Evolutionary conservation across 352 stramenopile species (phyloP), one percentile per base, ranked within the genome.

Genomic region (Pythium biforme): DNA sequence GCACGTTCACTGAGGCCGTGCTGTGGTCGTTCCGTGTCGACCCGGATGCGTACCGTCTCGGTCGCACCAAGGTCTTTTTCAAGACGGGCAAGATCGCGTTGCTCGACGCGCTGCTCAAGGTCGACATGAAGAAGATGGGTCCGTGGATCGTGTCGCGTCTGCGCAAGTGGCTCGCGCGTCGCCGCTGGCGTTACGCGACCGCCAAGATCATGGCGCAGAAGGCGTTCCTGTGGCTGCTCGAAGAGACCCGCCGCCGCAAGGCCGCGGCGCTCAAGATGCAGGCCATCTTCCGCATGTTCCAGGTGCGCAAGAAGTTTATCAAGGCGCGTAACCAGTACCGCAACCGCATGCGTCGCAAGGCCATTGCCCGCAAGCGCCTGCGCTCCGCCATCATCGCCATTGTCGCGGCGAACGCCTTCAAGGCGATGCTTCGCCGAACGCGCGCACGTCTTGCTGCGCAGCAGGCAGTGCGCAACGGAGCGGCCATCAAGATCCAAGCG

Each of bases 101-200:
- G 7, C 68, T 95, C 7, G 79, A 94, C 53, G 76, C 73, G 23
- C 87, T 95, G 33, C 60, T 95, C 19, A 87, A 90, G 75, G 69
- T 77, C 3, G 78, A 88, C 41, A 94, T 94, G 86, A 91, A 92
- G 74, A 94, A 94, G 69, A 94, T 94, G 86, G 80, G 80, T 11
- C 76, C 76, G 20, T 76, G 77, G 31, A 82, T 89, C 49, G 80
- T 89, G 4, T 68, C 67, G 15, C 74, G 80, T 25, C 86, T 89
- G 76, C 86, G 85, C 68, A 68, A 87, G 11, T 89, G 80, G 80
- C 73, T 90, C 17, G 77, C 78, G 20, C 78, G 82, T 52, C 80
- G 79, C n/a, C 80, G 81, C 55, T 92, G 82, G 82, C 78, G 82
- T 62, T 94, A 94, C 68, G 87, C 85, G 23, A 66, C 86, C 22